Conservation (phyloP, 108 stramenopile species). For the Schizochytrium sp. region DNA sequence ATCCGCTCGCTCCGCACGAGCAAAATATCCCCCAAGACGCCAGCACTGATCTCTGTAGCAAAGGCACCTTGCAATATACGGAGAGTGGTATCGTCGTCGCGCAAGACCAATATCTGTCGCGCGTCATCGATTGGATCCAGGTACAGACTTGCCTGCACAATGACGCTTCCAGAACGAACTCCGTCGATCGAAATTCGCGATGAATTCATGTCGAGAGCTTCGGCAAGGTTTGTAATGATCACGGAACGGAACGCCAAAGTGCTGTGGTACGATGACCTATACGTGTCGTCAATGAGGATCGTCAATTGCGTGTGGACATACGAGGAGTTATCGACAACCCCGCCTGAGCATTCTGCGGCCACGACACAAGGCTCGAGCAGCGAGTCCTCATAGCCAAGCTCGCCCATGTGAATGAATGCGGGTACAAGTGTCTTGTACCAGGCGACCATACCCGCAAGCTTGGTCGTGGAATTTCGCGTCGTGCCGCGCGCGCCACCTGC, state of each 20-base stretch:
- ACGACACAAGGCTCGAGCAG: not conserved
- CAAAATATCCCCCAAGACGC: not conserved
- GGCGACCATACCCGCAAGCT: not conserved
- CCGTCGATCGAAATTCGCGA: not conserved
- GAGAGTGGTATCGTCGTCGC: not conserved
- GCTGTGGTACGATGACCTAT: not conserved
- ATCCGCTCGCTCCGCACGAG: not conserved
- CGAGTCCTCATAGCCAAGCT: not conserved
- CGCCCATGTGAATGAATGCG: not conserved
- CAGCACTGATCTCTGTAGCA: not conserved
- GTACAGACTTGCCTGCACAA: not conserved
- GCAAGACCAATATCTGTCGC: not conserved
- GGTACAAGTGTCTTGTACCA: not conserved
- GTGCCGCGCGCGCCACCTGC: not conserved
- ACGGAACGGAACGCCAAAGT: not conserved
- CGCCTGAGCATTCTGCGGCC: not conserved
- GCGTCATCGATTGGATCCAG: constrained; percentile 1
- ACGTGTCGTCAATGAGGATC: not conserved
- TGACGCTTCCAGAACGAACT: not conserved
- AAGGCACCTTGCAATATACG: not conserved
- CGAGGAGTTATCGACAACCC: not conserved
- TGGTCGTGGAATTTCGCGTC: not conserved
- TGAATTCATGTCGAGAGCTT: not conserved
- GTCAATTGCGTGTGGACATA: not conserved
- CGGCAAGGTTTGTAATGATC: not conserved